Evolutionary conservation across 179 eudicot species (phyloP).

Genomic region (Nepenthes alata): DNA sequence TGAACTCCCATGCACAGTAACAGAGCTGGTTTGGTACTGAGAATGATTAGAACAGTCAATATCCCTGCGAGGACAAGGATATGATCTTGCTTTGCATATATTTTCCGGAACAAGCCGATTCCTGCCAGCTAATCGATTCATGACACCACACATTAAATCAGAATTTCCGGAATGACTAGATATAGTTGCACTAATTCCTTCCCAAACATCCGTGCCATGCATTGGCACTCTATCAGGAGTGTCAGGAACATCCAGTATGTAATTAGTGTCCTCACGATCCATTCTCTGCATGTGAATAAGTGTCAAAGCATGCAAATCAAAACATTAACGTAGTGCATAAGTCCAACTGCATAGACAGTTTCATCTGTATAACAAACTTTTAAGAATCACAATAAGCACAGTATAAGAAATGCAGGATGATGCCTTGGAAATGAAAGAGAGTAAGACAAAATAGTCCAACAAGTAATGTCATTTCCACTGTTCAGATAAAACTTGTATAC

Average conservation of each 20-base stretch:
- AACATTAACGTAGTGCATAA: too few relatives aligned
- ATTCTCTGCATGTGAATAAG: constrained; percentile 17
- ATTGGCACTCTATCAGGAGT: constrained; percentile 52
- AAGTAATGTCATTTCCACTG: too few relatives aligned
- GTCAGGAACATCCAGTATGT: constrained; percentile 53
- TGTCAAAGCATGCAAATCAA: too few relatives aligned
- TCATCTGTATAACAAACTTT: too few relatives aligned
- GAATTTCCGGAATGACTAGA: constrained; percentile 15
- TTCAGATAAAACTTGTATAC: too few relatives aligned
- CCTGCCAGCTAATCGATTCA: constrained; percentile 13
- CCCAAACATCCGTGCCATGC: constrained; percentile 8
- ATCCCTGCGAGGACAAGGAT: constrained; percentile 15
- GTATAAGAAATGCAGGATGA: too few relatives aligned
- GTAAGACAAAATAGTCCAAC: too few relatives aligned
- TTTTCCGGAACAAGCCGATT: constrained; percentile 17
- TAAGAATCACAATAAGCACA: too few relatives aligned
- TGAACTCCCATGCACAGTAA: constrained; percentile 14
- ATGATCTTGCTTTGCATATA: constrained; percentile 13
- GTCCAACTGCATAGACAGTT: too few relatives aligned
- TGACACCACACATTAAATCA: constrained; percentile 11
- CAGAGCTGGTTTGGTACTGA: constrained; percentile 8
- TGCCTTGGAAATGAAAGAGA: too few relatives aligned
- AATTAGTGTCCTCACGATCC: constrained; percentile 42
- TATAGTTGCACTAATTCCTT: constrained; percentile 11
- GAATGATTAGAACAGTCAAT: constrained; percentile 12